Evolutionary conservation across 345 rosid species (phyloP).

Genomic region (Psidium guajava): DNA sequence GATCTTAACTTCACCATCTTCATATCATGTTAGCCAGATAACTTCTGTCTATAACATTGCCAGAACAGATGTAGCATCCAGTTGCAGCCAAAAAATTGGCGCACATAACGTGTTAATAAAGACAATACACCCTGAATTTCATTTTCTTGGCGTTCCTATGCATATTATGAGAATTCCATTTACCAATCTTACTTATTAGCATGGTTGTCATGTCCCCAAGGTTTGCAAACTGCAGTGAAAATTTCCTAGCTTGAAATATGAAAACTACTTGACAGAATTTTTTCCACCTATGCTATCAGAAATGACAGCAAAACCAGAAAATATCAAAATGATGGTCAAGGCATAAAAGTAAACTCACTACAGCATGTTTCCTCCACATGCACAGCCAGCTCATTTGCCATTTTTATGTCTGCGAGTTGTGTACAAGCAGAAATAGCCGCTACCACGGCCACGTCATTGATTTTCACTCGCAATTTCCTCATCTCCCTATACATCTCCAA

Average conservation of each 20-base stretch:
- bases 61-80: background rate
- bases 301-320: background rate
- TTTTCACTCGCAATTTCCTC: conserved; percentile 6
- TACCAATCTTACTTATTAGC: background rate
- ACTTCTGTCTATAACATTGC: background rate
- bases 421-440: conserved; percentile 31
- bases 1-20: background rate
- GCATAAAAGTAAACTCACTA: conserved; percentile 9
- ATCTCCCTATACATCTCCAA: conserved; percentile 19
- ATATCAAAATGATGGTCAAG: background rate
- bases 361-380: conserved; percentile 20
- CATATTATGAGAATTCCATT: background rate
- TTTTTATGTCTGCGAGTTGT: conserved; percentile 38
- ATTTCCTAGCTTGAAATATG: background rate
- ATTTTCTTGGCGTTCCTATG: background rate
- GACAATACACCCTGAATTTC: background rate
- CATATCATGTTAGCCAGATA: background rate
- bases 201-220: background rate
- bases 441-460: conserved; percentile 36
- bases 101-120: background rate
- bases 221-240: background rate
- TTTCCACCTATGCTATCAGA: background rate
- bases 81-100: background rate
- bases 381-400: conserved; percentile 23
- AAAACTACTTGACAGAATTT: background rate